Percentiles rank a stretch among this genome's conserved stretches.
Conservation (phyloP, 2,329 filamentous ascomycete species). For the Shiraia bambusicola region DNA sequence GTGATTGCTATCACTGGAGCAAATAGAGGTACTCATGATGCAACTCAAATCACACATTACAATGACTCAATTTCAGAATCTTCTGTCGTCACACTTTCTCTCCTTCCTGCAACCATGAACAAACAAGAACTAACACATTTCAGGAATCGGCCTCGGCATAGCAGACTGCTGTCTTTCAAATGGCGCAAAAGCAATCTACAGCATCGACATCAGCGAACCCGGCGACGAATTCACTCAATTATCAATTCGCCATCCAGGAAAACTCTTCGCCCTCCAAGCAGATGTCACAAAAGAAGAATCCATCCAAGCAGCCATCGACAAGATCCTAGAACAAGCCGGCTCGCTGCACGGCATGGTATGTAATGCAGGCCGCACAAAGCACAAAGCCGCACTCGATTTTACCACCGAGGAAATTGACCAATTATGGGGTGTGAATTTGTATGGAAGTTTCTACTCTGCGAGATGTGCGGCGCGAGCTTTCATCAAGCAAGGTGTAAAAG, state of each 20-base stretch:
- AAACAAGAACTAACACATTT: background rate
- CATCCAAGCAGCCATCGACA: slow-evolving; percentile 49
- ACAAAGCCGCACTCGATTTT: slow-evolving; percentile 55
- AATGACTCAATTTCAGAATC: too few species aligned
- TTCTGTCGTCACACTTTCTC: too few species aligned
- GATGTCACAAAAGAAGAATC: slow-evolving; percentile 52
- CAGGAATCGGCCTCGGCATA: slow-evolving; percentile 50
- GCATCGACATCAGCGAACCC: slow-evolving; percentile 49
- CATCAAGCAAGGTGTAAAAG: slow-evolving; percentile 49
- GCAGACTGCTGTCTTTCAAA: slow-evolving; percentile 52
- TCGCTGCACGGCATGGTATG: slow-evolving; percentile 53
- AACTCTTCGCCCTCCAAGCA: slow-evolving; percentile 47
- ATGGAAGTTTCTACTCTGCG: slow-evolving; percentile 50
- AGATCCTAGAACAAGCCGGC: slow-evolving; percentile 48
- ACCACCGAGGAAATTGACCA: slow-evolving; percentile 51
- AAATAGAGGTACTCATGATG: slow-evolving; percentile 24
- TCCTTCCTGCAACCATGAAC: too few species aligned
- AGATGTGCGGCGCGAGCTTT: slow-evolving; percentile 48
- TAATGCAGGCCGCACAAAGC: slow-evolving; percentile 55
- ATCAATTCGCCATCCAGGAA: slow-evolving; percentile 43
- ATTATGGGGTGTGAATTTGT: slow-evolving; percentile 50
- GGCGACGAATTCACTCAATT: slow-evolving; percentile 48
- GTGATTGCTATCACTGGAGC: slow-evolving; percentile 34
- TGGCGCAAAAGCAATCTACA: slow-evolving; percentile 48
- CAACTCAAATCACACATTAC: background rate